These are phyloP conservation scores for Aspergillus quadricinctus DNA, from an alignment of 2,329 filamentous ascomycete genomes.

Conservation along the genomic window DNA sequence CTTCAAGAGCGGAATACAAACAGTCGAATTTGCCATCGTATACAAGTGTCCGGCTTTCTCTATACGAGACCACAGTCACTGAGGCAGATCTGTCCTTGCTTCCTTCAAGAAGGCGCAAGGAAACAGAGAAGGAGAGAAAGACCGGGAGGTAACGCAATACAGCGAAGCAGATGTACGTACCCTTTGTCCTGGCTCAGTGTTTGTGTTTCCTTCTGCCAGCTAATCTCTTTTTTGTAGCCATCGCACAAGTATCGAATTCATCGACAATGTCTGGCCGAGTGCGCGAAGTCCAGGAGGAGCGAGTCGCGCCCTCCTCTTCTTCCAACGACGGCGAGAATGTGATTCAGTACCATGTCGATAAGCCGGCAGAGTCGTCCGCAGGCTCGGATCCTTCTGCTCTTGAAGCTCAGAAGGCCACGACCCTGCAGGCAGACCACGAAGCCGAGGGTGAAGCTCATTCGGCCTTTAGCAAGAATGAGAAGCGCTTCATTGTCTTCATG, in stretches of 20 bases:
- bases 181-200: background rate
- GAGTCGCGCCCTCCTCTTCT: background rate
- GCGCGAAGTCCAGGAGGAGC: background rate
- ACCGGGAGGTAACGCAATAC: background rate
- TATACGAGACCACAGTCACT: background rate
- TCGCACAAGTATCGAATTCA: background rate
- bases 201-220: background rate
- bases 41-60: background rate
- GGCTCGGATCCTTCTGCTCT: background rate
- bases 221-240: background rate
- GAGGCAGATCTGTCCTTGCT: background rate
- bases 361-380: background rate
- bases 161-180: background rate
- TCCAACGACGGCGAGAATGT: background rate
- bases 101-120: background rate
- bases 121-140: background rate
- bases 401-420: constrained; percentile 1
- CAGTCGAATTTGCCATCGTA: too few relatives aligned
- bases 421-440: background rate
- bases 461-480: constrained; percentile 29
- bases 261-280: background rate
- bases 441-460: constrained; percentile 15
- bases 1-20: background rate
- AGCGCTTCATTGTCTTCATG: constrained; percentile 35
- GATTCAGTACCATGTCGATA: background rate